phyloP scores from a whole-genome alignment of 78 protist species.

The Ministeria vibrans region DNA sequence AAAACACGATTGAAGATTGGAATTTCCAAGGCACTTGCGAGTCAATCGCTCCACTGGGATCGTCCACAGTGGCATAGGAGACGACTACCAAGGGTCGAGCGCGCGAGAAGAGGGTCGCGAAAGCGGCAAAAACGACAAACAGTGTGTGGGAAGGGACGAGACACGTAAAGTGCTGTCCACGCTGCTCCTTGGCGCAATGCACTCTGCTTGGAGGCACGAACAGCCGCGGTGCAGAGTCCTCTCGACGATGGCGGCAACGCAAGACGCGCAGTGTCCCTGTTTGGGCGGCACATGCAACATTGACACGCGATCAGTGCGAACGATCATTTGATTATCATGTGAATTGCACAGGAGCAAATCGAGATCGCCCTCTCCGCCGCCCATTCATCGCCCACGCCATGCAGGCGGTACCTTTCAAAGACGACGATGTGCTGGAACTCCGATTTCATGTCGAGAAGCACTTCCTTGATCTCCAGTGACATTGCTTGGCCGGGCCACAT shows the following conservation, averaged over 20 bases:
- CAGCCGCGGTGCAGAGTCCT: background rate
- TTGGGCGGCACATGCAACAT: too few species aligned
- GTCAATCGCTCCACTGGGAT: background rate
- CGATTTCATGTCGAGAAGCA: slow-evolving; percentile 61
- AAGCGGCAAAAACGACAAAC: background rate
- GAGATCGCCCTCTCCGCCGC: background rate
- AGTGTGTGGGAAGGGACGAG: background rate
- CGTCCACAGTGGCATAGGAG: background rate
- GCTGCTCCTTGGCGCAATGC: background rate
- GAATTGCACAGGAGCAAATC: background rate
- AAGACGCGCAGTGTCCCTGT: too few species aligned
- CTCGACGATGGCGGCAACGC: background rate
- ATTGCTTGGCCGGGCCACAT: slow-evolving; percentile 69
- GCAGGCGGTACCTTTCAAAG: slow-evolving; percentile 3
- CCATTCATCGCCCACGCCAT: too few species aligned
- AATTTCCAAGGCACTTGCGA: too few species aligned
- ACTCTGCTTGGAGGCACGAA: background rate
- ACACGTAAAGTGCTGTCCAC: background rate
- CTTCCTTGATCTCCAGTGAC: slow-evolving; percentile 77
- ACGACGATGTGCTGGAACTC: slow-evolving; percentile 65
- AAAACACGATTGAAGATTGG: background rate
- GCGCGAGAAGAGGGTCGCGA: background rate
- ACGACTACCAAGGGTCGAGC: background rate
- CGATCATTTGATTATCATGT: background rate
- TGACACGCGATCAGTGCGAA: background rate